A percentile compares a stretch with the other conserved stretches of the same genome.
phyloP scores from a whole-genome alignment of 805 yeast genomes.

The Hanseniaspora taiwanica region DNA sequence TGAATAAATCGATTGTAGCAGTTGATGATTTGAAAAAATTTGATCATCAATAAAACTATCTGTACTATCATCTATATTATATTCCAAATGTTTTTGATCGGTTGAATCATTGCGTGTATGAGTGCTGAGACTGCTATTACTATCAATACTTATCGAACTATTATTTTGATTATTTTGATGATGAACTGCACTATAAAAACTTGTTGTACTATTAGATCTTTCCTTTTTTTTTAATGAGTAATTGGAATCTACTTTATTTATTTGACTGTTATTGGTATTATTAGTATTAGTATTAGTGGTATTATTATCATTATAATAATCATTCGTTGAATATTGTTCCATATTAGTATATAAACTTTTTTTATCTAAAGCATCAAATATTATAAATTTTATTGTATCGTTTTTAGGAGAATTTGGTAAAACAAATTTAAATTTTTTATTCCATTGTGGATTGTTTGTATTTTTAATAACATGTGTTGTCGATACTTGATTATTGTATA shows the following conservation, averaged over 20 bases:
- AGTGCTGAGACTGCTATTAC: no score
- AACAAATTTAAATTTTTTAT: conserved; percentile 16
- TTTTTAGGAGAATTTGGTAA: conserved; percentile 17
- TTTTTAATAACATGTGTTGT: conserved; percentile 14
- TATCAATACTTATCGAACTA: no score
- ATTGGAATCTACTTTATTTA: no score
- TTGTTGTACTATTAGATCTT: no score
- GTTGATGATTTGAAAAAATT: background rate
- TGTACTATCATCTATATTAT: background rate
- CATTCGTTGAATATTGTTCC: no score
- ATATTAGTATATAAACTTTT: background rate
- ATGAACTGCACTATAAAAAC: no score
- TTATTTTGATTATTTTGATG: no score
- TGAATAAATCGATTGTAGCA: background rate
- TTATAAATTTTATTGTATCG: conserved; percentile 17
- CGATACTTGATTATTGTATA: conserved; percentile 15
- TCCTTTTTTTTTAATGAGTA: no score
- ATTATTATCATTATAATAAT: no score
- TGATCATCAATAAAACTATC: background rate
- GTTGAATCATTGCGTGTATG: background rate
- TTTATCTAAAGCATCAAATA: conserved; percentile 13
- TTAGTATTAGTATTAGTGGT: no score
- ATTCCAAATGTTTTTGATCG: background rate
- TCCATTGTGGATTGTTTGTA: conserved; percentile 15
- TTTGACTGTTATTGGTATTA: no score